Evolutionary conservation across 202 grass and related monocot genomes (phyloP), one percentile per base, ranked within the genome.

Genomic region (Miscanthus sacchariflorus): DNA sequence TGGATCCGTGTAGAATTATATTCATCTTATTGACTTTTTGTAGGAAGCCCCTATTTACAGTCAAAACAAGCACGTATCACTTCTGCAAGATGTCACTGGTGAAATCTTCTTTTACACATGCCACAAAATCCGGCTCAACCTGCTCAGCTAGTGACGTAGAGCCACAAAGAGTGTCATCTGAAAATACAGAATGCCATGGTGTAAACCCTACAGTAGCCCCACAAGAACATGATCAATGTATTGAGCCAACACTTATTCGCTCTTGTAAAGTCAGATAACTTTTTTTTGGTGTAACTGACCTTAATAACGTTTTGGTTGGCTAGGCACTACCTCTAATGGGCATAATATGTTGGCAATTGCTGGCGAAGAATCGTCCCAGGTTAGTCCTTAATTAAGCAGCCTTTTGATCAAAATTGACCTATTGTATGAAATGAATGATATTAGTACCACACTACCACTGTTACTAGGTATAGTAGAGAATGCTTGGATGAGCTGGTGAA

Each of bases 41-140:
- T 80, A 96, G 96, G 91, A 96, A 86, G 80, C 87, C 94, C 46
- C 49, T 96, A 78, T 89, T 89, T 86, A 90, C 96, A 49, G 78
- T 98, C 27, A 93, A 68, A 74, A 96, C 93, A 83, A 94, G 92
- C 59, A 85, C 89, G 30, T 96, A 96, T 70, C 96, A 98, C 83
- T 98, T 98, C 86, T 96, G 94, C 83, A 98, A 98, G 87, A 88
- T 98, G 89, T 94, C 96, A 63, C 85, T 96, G 43, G 92, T 95
- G 87, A 96, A 94, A 63, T 44, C 87, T 69, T 74, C 92, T 39
- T 56, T 9, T 42, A 43, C 76, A 68, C 83, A 85, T 74, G 28
- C 12, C 28, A 30, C 27, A 35, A 84, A 77, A 80, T 74, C 43
- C 76, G 89, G 71, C 69, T 90, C 43, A 58, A 82, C 19, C 72